Conservation (phyloP, 768 basidiomycete genomes). For the Macrocybe gigantea region DNA sequence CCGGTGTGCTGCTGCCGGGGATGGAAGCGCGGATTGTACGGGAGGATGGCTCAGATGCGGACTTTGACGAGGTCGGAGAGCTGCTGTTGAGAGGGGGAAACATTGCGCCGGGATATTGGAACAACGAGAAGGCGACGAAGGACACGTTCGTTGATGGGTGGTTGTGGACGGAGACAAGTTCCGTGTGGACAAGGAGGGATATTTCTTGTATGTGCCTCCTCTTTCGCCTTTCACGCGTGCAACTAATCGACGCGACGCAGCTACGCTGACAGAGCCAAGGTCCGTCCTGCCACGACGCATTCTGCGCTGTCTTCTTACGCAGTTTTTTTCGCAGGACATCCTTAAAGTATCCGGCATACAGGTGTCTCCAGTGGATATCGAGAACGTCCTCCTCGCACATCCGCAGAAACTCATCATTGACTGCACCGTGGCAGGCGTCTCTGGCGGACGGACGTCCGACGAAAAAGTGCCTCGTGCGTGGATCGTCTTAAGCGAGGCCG, state of each 20-base stretch:
- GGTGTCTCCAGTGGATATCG: slow-evolving; percentile 78
- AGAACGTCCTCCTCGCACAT: slow-evolving; percentile 55
- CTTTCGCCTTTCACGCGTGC: background rate
- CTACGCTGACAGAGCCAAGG: slow-evolving; percentile 76
- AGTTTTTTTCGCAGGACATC: slow-evolving; percentile 49
- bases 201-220: slow-evolving; percentile 53
- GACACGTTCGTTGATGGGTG: slow-evolving; percentile 70
- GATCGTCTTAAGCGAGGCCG: slow-evolving; percentile 59
- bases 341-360: slow-evolving; percentile 77
- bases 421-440: slow-evolving; percentile 68
- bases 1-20: slow-evolving; percentile 58
- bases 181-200: slow-evolving; percentile 49
- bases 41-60: slow-evolving; percentile 52
- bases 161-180: slow-evolving; percentile 76
- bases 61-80: slow-evolving; percentile 46
- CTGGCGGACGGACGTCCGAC: slow-evolving; percentile 61
- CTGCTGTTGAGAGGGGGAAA: slow-evolving; percentile 43
- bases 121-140: slow-evolving; percentile 58
- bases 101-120: slow-evolving; percentile 66
- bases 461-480: slow-evolving; percentile 77
- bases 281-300: slow-evolving; percentile 13
- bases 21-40: slow-evolving; percentile 58
- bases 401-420: slow-evolving; percentile 59
- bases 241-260: slow-evolving; percentile 24
- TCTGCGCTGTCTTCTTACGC: background rate